These are phyloP conservation scores for Carpinus viminea DNA, from an alignment of 306 rosid genomes.

Conservation along the genomic window DNA sequence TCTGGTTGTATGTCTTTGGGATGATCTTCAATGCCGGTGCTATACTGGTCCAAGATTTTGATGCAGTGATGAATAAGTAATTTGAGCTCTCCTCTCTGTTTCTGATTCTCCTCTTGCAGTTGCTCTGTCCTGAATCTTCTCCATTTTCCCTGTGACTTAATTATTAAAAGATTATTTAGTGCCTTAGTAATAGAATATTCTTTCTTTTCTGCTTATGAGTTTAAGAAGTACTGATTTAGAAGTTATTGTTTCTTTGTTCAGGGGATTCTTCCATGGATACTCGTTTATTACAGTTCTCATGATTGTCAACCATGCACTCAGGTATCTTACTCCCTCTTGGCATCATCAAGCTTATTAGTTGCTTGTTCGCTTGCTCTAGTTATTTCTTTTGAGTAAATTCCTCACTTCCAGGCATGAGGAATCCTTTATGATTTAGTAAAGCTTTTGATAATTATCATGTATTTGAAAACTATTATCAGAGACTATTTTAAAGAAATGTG, in stretches of 20 bases:
- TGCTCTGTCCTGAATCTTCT: slow-evolving; percentile 1
- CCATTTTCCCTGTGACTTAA: slow-evolving; percentile 13
- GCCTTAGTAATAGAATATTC: slow-evolving; percentile 17
- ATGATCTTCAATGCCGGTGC: slow-evolving; percentile 91
- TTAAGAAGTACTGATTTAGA: slow-evolving; percentile 10
- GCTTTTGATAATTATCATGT: background rate
- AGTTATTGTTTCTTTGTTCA: slow-evolving; percentile 38
- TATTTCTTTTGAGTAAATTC: slow-evolving; percentile 11
- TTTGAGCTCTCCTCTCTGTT: slow-evolving; percentile 27
- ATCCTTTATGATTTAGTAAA: background rate
- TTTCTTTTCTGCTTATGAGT: slow-evolving; percentile 3
- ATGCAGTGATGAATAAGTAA: slow-evolving; percentile 87
- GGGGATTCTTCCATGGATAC: slow-evolving; percentile 97
- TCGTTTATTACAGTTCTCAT: slow-evolving; percentile 80
- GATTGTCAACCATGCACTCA: slow-evolving; percentile 95
- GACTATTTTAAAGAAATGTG: background rate
- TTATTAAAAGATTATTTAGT: slow-evolving; percentile 14
- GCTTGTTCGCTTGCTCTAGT: slow-evolving; percentile 20
- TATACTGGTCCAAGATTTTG: slow-evolving; percentile 91
- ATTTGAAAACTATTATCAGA: background rate
- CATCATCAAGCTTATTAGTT: slow-evolving; percentile 17
- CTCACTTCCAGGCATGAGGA: slow-evolving; percentile 21
- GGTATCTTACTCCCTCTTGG: slow-evolving; percentile 47
- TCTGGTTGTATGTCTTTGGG: slow-evolving; percentile 93
- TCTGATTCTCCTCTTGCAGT: slow-evolving; percentile 30